Evolutionary conservation across 2,329 filamentous ascomycete genomes (phyloP).

Genomic region (Dactylonectria estremocensis): DNA sequence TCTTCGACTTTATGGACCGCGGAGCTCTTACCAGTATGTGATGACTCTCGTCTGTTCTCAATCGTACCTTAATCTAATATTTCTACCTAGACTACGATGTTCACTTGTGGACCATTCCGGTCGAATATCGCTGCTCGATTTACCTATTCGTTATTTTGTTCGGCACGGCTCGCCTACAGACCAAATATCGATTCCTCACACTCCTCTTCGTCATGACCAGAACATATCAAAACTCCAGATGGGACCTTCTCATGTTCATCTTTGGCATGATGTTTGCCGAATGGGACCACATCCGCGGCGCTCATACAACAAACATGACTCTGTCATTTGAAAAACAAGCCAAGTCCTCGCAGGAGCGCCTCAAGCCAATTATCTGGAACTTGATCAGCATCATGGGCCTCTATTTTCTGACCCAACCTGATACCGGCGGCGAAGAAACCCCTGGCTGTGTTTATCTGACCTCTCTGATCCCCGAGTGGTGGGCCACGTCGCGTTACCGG

Average conservation of each 20-base stretch:
- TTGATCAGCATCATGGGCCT: slow-evolving; percentile 64
- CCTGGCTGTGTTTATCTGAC: slow-evolving; percentile 68
- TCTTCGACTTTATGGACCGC: too few relatives aligned
- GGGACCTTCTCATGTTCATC: slow-evolving; percentile 71
- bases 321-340: slow-evolving; percentile 25
- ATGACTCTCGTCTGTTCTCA: too few relatives aligned
- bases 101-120: slow-evolving; percentile 75
- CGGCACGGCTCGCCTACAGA: slow-evolving; percentile 63
- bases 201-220: slow-evolving; percentile 61
- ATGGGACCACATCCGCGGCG: slow-evolving; percentile 64
- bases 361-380: slow-evolving; percentile 51
- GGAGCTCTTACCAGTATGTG: too few relatives aligned
- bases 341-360: too few relatives aligned
- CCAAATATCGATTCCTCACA: slow-evolving; percentile 58
- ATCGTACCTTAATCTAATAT: slow-evolving; percentile 48
- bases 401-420: slow-evolving; percentile 64
- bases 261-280: slow-evolving; percentile 70
- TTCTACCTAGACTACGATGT: slow-evolving; percentile 63
- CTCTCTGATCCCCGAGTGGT: slow-evolving; percentile 64
- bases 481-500: slow-evolving; percentile 64
- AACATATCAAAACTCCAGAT: slow-evolving; percentile 63
- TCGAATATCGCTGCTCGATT: slow-evolving; percentile 72
- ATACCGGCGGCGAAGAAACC: slow-evolving; percentile 58
- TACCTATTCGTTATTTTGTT: slow-evolving; percentile 69
- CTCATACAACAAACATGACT: slow-evolving; percentile 51